phyloP scores from a whole-genome alignment of 2,329 filamentous ascomycete species.

The Fusarium sp. region DNA sequence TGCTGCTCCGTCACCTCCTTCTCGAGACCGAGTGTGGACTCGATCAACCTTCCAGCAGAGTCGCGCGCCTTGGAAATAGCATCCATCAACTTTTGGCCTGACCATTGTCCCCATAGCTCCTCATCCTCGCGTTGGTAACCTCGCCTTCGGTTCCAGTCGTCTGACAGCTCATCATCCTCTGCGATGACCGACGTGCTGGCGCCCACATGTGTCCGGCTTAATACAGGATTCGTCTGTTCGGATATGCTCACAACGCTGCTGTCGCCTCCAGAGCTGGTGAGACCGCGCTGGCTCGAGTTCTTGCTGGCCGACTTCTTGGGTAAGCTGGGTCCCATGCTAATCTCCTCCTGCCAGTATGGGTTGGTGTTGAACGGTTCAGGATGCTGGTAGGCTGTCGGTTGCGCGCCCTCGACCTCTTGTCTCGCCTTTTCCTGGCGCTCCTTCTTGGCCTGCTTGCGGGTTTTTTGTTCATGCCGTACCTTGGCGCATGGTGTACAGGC shows the following conservation, averaged over 20 bases:
- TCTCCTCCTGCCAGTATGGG: slow-evolving; percentile 89
- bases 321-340: slow-evolving; percentile 81
- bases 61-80: slow-evolving; percentile 69
- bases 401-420: slow-evolving; percentile 67
- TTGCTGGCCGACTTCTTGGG: slow-evolving; percentile 72
- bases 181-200: slow-evolving; percentile 45
- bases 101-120: slow-evolving; percentile 80
- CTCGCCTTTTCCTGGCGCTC: slow-evolving; percentile 74
- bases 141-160: slow-evolving; percentile 77
- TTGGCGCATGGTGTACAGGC: slow-evolving; percentile 84
- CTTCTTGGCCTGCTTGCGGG: slow-evolving; percentile 76
- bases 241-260: slow-evolving; percentile 60
- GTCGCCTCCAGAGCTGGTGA: slow-evolving; percentile 69
- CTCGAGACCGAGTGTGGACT: slow-evolving; percentile 65
- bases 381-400: slow-evolving; percentile 81
- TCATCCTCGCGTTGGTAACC: slow-evolving; percentile 91
- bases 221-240: slow-evolving; percentile 53
- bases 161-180: slow-evolving; percentile 54
- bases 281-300: slow-evolving; percentile 69
- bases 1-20: slow-evolving; percentile 64
- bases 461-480: slow-evolving; percentile 75
- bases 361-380: slow-evolving; percentile 88
- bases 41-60: slow-evolving; percentile 66
- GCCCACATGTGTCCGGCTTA: slow-evolving; percentile 51
- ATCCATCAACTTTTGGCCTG: slow-evolving; percentile 68